Evolutionary conservation across 257 asterid species (phyloP), one percentile per base, ranked within the genome.

Genomic region (Buddleja alternifolia): DNA sequence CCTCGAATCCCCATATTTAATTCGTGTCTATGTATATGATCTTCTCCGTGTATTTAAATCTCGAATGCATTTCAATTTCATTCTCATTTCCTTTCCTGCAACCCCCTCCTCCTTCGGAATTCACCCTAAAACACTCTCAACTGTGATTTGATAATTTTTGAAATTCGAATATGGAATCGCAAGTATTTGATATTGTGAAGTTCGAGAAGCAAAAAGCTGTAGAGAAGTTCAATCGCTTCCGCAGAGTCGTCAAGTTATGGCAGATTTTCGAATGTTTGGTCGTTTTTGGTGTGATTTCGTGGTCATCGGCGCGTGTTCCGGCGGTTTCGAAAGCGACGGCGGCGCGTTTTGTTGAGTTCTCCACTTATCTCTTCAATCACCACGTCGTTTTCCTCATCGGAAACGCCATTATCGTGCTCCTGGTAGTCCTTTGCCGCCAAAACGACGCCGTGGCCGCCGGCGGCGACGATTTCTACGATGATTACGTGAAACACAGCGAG

Each of bases 351-450:
- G 24, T 76, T 1, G 68, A 71, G 14, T 0, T 79, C 54, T 70
- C 80, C 11, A 11, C 65, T 3, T 80, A 67, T 55, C 52, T 90
- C n/a, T 60, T 81, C 66, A 90, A 88, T 65, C 89, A 88, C 75
- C 97, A 81, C 84, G 80, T 88, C 10, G 96, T 87, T 63, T 93
- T 93, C 67, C 70, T 93, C 44, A 82, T 93, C 80, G 97, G 95
- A 4, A 93, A 90, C 78, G 78, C 67, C 12, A 87, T 90, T 12
- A 78, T 93, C 16, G 77, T 78, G 1, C 37, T 68, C 40, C 66
- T 93, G 5, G 72, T 84, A 58, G 62, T 83, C 2, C 84, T 86
- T 7, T 83, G 84, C 60, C 88, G 92, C 60, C 79, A 44, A 4
- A 75, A 24, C 70, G 83, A 51, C 78, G 60, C 66, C 66, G 78